phyloP scores from a whole-genome alignment of 306 rosid species.

The Astragalus membranaceus region DNA sequence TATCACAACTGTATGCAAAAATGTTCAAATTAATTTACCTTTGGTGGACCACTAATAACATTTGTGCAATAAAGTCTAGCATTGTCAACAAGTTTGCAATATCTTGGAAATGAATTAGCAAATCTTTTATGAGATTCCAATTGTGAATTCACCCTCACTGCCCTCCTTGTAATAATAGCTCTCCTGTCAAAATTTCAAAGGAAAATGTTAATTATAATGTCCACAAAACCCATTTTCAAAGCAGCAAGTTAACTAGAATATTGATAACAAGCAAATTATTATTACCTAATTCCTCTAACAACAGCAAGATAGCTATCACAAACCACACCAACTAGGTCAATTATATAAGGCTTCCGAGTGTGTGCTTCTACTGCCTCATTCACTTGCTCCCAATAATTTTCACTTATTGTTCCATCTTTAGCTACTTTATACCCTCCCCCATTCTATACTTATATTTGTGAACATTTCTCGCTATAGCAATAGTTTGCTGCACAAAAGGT shows the following conservation, averaged over 20 bases:
- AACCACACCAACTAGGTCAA: constrained; percentile 87
- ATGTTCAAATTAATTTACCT: constrained; percentile 35
- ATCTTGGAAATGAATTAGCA: constrained; percentile 67
- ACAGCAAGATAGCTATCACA: constrained; percentile 92
- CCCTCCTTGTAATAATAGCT: constrained; percentile 68
- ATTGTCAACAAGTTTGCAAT: constrained; percentile 73
- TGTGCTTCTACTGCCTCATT: constrained; percentile 31
- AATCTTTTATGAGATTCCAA: constrained; percentile 87
- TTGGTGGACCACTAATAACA: constrained; percentile 44
- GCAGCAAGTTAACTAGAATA: too few species aligned
- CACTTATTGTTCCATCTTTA: constrained; percentile 57
- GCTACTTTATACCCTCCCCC: constrained; percentile 76
- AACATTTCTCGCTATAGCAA: constrained; percentile 73
- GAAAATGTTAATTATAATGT: not conserved
- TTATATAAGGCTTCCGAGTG: constrained; percentile 58
- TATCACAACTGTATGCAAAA: too few species aligned
- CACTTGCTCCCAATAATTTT: constrained; percentile 78
- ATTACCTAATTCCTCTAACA: constrained; percentile 65
- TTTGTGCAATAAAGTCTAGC: constrained; percentile 73
- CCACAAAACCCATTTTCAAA: not conserved
- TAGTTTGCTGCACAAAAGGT: constrained; percentile 78
- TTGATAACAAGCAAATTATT: too few species aligned
- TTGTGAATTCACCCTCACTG: constrained; percentile 90
- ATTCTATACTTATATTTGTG: constrained; percentile 67
- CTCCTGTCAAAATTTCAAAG: constrained; percentile 44